Evolutionary conservation across 1,284 basidiomycete species (phyloP), one percentile per base, ranked within the genome.

Genomic region (Irpex lacteus): DNA sequence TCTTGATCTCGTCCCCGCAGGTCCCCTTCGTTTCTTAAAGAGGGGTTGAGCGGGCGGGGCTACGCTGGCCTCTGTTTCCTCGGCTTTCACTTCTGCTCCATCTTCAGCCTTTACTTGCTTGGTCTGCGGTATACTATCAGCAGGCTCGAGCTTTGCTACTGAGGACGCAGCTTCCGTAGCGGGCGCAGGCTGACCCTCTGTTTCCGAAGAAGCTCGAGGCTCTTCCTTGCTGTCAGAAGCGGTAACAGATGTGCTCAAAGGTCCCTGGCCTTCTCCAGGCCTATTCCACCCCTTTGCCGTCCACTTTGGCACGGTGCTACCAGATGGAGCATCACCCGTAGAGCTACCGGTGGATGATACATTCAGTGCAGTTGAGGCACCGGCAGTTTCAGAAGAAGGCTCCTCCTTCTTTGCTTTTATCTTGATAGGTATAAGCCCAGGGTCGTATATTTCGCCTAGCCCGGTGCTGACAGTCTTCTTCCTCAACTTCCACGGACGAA

Each of bases 361-460:
- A 5, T 32, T 56, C 9, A 21, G 38, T 32, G 32, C 36, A 4
- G 1, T 34, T 5, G 6, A 34, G 32, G 0, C n/a, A 38, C 19
- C n/a, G 5, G 19, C 57, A 62, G 32, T 19, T 63, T 4, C 56
- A 55, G 59, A 50, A 53, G 59, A 50, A 21, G 60, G 32, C 52
- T 73, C 72, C 64, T 81, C 80, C 69, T 83, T 80, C 73, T 83
- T 84, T 72, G 81, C 79, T 75, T 86, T 90, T 34, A 84, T 65
- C 71, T 87, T 88, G 69, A 91, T 81, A 6, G 82, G 77, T 61
- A 91, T 85, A 26, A 84, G 67, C 0, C 85, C 88, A 4, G 89
- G 89, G 70, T 93, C 90, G 68, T 90, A 92, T 37, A 90, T 81
- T 68, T 90, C 85, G 19, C 85, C 89, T 6, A 92, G 73, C 4